phyloP scores from a whole-genome alignment of 2,329 filamentous ascomycete species.

The Mycosphaerelloides madeirae region DNA sequence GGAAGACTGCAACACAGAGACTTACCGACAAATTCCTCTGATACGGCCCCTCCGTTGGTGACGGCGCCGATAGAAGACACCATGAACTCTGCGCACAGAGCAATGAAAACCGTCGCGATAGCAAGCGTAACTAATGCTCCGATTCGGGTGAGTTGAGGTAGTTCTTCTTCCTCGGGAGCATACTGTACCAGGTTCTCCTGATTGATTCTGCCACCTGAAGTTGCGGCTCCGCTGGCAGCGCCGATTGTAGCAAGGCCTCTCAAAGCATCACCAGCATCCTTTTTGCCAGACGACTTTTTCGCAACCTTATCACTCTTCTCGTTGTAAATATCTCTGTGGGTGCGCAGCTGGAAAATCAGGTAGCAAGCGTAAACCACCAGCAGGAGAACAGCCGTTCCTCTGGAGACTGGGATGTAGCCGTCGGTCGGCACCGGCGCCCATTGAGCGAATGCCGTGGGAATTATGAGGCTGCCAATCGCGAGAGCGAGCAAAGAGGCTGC shows the following conservation, averaged over 20 bases:
- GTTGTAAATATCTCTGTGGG: conserved; percentile 75
- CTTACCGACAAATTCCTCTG: conserved; percentile 56
- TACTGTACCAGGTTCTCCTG: conserved; percentile 43
- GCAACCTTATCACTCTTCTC: conserved; percentile 72
- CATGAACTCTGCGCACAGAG: conserved; percentile 67
- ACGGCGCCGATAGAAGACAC: conserved; percentile 56
- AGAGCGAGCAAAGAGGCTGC: conserved; percentile 75
- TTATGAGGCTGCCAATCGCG: conserved; percentile 75
- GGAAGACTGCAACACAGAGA: neutral
- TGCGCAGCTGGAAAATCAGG: conserved; percentile 86
- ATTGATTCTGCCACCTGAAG: conserved; percentile 48
- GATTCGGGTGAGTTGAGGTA: conserved; percentile 66
- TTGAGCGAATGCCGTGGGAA: conserved; percentile 78
- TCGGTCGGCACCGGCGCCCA: conserved; percentile 36
- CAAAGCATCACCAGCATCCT: conserved; percentile 47
- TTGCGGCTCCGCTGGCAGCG: conserved; percentile 48
- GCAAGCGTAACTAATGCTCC: conserved; percentile 69
- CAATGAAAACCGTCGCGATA: conserved; percentile 72
- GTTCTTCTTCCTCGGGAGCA: conserved; percentile 61
- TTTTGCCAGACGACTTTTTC: conserved; percentile 46
- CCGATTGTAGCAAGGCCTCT: conserved; percentile 51
- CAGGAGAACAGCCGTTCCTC: conserved; percentile 73
- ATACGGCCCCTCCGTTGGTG: conserved; percentile 42
- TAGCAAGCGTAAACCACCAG: conserved; percentile 79
- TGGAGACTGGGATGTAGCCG: conserved; percentile 47